These are phyloP conservation scores for Medicago lupulina DNA, from an alignment of 306 rosid genomes.

Conservation along the genomic window DNA sequence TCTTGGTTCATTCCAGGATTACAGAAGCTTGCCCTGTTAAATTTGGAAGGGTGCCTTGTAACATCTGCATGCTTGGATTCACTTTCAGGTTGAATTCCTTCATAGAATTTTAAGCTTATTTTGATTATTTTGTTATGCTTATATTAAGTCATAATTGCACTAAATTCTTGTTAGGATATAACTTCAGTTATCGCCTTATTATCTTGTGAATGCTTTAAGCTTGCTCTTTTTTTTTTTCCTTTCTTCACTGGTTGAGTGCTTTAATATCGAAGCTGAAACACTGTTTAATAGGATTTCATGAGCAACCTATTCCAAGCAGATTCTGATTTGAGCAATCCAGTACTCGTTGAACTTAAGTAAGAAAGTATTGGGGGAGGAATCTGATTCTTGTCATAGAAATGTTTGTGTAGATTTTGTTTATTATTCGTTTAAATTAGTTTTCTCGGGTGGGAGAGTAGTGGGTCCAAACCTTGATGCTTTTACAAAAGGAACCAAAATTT, in stretches of 20 bases:
- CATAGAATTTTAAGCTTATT: constrained; percentile 21
- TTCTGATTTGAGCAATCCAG: constrained; percentile 28
- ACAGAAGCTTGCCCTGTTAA: constrained; percentile 71
- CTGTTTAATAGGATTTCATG: constrained; percentile 30
- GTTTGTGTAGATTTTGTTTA: background rate
- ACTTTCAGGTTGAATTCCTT: constrained; percentile 75
- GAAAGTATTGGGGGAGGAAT: constrained; percentile 6
- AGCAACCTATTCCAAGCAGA: constrained; percentile 8
- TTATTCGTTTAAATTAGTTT: constrained; percentile 9
- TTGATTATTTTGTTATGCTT: constrained; percentile 15
- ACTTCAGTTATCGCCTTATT: constrained; percentile 12
- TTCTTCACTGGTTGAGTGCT: background rate
- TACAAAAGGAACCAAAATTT: constrained; percentile 13
- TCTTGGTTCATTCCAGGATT: constrained; percentile 65
- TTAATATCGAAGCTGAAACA: constrained; percentile 26
- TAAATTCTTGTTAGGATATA: constrained; percentile 8
- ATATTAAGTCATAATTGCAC: constrained; percentile 20
- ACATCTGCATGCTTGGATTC: constrained; percentile 83
- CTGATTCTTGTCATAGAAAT: constrained; percentile 9
- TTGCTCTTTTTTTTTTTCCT: background rate
- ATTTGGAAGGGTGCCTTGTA: constrained; percentile 93
- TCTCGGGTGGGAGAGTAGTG: background rate
- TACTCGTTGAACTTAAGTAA: constrained; percentile 6
- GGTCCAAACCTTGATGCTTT: constrained; percentile 11
- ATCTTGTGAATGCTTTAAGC: constrained; percentile 10